Percentiles rank a stretch among this genome's conserved stretches.
phyloP scores from a whole-genome alignment of 1,284 basidiomycete genomes.

The Hypsizygus ulmarius region DNA sequence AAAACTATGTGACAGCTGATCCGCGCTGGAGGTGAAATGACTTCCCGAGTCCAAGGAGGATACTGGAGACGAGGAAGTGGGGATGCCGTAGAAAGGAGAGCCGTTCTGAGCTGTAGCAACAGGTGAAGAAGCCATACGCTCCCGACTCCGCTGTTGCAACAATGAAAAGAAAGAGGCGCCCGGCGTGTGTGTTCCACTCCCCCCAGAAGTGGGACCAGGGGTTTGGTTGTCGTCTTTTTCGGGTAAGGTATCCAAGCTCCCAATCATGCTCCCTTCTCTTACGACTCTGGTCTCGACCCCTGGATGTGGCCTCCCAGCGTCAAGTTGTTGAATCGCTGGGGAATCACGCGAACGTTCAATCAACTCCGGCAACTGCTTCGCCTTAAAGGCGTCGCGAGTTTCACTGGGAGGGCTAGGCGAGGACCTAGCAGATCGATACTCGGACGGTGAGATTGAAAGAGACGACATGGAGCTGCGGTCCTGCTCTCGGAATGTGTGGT shows the following conservation, averaged over 20 bases:
- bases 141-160: constrained; percentile 30
- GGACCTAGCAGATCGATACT: constrained; percentile 63
- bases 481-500: constrained; percentile 50
- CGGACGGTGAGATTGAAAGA: constrained; percentile 57
- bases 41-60: constrained; percentile 75
- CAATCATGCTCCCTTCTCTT: constrained; percentile 51
- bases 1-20: constrained; percentile 45
- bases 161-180: constrained; percentile 33
- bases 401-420: constrained; percentile 64
- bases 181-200: constrained; percentile 32
- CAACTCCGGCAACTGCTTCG: constrained; percentile 36
- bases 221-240: constrained; percentile 50
- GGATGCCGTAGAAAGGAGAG: constrained; percentile 40
- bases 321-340: constrained; percentile 46
- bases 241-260: constrained; percentile 49
- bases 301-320: constrained; percentile 43
- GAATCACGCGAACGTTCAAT: constrained; percentile 36
- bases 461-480: constrained; percentile 54
- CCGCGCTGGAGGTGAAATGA: constrained; percentile 48
- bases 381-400: constrained; percentile 28
- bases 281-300: constrained; percentile 39
- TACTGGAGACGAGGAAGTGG: constrained; percentile 67
- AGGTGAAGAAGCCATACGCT: constrained; percentile 39
- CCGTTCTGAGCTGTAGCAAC: constrained; percentile 32
- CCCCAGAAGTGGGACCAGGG: constrained; percentile 28